Conservation (phyloP, 768 basidiomycete genomes). For the Phanerodontia chrysosporium region DNA sequence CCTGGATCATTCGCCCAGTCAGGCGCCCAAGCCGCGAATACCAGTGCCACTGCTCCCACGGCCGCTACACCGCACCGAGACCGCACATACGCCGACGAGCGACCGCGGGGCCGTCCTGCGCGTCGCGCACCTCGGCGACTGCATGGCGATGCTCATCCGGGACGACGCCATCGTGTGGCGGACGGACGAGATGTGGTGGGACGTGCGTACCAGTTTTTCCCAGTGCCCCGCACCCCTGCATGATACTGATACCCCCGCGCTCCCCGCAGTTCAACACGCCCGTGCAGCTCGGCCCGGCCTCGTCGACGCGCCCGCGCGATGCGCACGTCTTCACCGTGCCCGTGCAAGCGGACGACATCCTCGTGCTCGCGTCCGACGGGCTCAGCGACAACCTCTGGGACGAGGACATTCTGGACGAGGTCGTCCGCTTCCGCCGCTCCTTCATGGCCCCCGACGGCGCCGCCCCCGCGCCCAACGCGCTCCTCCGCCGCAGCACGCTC, state of each 20-base stretch:
- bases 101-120: constrained; percentile 59
- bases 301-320: constrained; percentile 58
- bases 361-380: constrained; percentile 80
- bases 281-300: constrained; percentile 57
- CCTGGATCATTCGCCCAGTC: constrained; percentile 37
- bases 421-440: constrained; percentile 49
- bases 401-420: constrained; percentile 81
- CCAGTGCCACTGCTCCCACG: constrained; percentile 13
- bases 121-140: constrained; percentile 85
- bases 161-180: constrained; percentile 78
- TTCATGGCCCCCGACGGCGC: constrained; percentile 24
- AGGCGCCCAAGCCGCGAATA: constrained; percentile 3
- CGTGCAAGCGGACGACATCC: constrained; percentile 66
- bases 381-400: constrained; percentile 88
- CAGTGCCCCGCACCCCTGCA: background rate
- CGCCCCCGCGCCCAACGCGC: constrained; percentile 2
- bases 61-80: constrained; percentile 7
- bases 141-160: constrained; percentile 83
- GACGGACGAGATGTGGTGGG: constrained; percentile 92
- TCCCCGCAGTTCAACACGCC: constrained; percentile 53
- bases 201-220: constrained; percentile 35
- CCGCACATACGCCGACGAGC: constrained; percentile 22
- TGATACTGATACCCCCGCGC: constrained; percentile 17
- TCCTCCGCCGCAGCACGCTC: constrained; percentile 48
- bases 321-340: constrained; percentile 69